Percentiles rank a stretch among this genome's conserved stretches.
Evolutionary conservation across 306 rosid genomes (phyloP).

Genomic region (Cicer yamashitae): DNA sequence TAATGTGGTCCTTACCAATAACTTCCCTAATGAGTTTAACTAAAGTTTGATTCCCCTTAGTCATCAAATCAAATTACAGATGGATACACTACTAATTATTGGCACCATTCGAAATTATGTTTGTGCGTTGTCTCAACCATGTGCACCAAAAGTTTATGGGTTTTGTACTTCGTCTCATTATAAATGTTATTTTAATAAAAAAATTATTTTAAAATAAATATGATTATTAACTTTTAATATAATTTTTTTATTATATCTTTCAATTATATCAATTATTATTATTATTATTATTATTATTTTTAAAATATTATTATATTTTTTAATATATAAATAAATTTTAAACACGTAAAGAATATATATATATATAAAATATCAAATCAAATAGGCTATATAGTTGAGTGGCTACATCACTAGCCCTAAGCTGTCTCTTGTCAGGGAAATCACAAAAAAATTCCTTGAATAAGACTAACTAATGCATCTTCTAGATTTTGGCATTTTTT

Average conservation of each 20-base stretch:
- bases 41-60: conserved; percentile 14
- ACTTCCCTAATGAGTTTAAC: conserved; percentile 40
- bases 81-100: not conserved
- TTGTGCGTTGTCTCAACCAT: conserved; percentile 34
- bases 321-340: no score
- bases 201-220: no score
- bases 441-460: conserved; percentile 15
- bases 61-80: conserved; percentile 33
- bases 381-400: no score
- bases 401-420: conserved; percentile 19
- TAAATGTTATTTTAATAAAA: no score
- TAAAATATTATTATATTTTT: no score
- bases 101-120: conserved; percentile 11
- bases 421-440: not conserved
- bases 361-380: no score
- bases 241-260: no score
- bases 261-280: no score
- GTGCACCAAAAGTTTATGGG: conserved; percentile 30
- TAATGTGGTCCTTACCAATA: conserved; percentile 53
- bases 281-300: no score
- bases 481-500: not conserved
- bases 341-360: no score
- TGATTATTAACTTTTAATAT: no score
- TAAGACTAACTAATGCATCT: conserved; percentile 33
- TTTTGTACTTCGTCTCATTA: no score